phyloP scores from a whole-genome alignment of 2,329 filamentous ascomycete genomes.

The Fusarium domesticum region DNA sequence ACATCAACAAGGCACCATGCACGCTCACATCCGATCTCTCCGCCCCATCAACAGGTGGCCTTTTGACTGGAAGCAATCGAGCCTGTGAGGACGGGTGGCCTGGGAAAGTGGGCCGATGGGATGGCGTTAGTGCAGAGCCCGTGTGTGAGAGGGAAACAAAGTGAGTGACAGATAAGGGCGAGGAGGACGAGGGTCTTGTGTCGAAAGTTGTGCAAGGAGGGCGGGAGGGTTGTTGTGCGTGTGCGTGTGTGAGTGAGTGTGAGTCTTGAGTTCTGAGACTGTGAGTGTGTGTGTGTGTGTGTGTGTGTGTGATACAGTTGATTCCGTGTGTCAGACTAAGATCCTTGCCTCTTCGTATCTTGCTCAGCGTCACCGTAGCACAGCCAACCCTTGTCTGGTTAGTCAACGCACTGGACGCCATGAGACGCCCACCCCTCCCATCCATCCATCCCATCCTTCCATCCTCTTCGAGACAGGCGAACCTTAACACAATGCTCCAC shows the following conservation, averaged over 20 bases:
- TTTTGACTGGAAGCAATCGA: constrained; percentile 18
- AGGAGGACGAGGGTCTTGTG: constrained; percentile 1
- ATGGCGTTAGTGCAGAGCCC: constrained; percentile 33
- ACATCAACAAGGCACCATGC: too few species aligned
- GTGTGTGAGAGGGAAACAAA: constrained; percentile 23
- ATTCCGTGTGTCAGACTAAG: constrained; percentile 49
- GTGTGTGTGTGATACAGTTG: constrained; percentile 25
- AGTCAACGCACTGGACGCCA: constrained; percentile 29
- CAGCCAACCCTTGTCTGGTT: constrained; percentile 26
- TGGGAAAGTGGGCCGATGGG: constrained; percentile 28
- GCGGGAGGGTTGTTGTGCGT: too few species aligned
- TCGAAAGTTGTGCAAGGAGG: constrained; percentile 15
- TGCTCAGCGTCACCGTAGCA: constrained; percentile 45
- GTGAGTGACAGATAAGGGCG: constrained; percentile 23
- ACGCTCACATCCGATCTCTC: neutral
- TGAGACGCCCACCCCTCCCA: constrained; percentile 10
- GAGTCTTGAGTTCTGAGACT: too few species aligned
- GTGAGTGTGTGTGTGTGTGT: constrained; percentile 14
- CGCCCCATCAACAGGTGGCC: constrained; percentile 6
- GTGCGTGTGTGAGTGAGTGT: constrained; percentile 8
- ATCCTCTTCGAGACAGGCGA: constrained; percentile 5
- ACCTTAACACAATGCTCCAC: neutral
- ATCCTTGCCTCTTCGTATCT: constrained; percentile 48
- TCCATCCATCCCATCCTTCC: neutral
- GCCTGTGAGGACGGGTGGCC: constrained; percentile 13